Evolutionary conservation across 352 stramenopile genomes (phyloP), one percentile per base, ranked within the genome.

Genomic region (Phytophthora sansomeana): DNA sequence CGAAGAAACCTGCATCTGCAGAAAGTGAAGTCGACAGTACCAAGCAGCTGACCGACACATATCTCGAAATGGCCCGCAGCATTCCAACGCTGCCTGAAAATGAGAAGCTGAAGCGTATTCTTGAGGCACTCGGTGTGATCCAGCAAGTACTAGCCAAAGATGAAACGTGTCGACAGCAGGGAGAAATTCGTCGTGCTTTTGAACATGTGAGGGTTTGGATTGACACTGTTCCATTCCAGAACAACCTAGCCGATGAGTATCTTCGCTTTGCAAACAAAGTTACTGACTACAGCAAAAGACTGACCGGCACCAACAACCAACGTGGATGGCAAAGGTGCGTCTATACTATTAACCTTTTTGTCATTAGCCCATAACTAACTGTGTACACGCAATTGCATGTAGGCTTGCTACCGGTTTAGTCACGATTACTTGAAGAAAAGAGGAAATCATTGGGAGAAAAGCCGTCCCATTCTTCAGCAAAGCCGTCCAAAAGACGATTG

Each of bases 131-230:
- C 1, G 16, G 5, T 6, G 21, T 44, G 28, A 56, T 77, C 19
- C 53, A 63, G 29, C 39, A 67, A 43, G 47, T 73, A 35, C 58
- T 74, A 43, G 26, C 58, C 29, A 21, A 58, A 29, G 58, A 74
- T 58, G 14, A n/a, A 4, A 46, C 21, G 3, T 48, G 67, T 11
- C 24, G 7, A 8, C 33, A 39, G 10, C 26, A 50, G 41, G 14
- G 42, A 4, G 10, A 52, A 6, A 21, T 75, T n/a, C 54, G 38
- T 4, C 0, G 16, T 35, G 59, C 35, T 33, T 21, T 60, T 28
- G 32, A 30, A 7, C 1, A 33, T 13, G 62, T 61, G 9, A 47
- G 11, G 24, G 13, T 38, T 42, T 75, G 61, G 67, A 57, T 75
- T 17, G 6, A 19, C 8, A 33, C 72, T 6, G 16, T 11, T 41